phyloP scores from a whole-genome alignment of 2,329 filamentous ascomycete genomes.

The Myriosclerotinia curreyana region DNA sequence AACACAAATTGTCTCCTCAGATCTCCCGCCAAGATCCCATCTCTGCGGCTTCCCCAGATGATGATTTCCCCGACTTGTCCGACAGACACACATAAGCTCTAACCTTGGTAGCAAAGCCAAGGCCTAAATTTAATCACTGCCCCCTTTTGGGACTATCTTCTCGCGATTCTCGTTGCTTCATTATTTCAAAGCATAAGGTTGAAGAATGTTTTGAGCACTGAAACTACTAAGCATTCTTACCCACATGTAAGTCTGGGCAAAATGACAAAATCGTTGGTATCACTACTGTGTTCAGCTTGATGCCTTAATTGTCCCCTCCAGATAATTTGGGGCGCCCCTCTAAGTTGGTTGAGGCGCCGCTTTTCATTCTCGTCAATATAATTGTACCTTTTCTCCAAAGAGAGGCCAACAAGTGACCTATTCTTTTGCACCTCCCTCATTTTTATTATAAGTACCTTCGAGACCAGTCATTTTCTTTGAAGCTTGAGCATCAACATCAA shows the following conservation, averaged over 20 bases:
- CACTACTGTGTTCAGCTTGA: conserved; percentile 4
- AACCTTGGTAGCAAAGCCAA: conserved; percentile 6
- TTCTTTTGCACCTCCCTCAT: neutral
- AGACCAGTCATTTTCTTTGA: neutral
- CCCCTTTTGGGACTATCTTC: neutral
- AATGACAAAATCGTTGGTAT: neutral
- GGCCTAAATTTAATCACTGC: neutral
- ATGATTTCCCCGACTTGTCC: neutral
- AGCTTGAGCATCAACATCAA: neutral
- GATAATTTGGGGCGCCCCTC: neutral
- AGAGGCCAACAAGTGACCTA: neutral
- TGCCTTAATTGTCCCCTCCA: neutral
- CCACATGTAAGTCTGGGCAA: conserved; percentile 12
- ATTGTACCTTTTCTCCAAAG: neutral
- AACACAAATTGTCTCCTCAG: neutral
- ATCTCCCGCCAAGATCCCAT: conserved; percentile 11
- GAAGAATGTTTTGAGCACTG: neutral
- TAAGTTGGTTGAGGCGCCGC: neutral
- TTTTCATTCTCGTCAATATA: neutral
- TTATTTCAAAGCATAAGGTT: neutral
- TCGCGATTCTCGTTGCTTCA: neutral
- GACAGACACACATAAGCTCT: conserved; percentile 3
- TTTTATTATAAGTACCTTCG: neutral
- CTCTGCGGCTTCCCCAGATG: conserved; percentile 21
- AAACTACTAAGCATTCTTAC: neutral